Evolutionary conservation across 2,329 filamentous ascomycete genomes (phyloP).

Genomic region (Colletotrichum theobromicola): DNA sequence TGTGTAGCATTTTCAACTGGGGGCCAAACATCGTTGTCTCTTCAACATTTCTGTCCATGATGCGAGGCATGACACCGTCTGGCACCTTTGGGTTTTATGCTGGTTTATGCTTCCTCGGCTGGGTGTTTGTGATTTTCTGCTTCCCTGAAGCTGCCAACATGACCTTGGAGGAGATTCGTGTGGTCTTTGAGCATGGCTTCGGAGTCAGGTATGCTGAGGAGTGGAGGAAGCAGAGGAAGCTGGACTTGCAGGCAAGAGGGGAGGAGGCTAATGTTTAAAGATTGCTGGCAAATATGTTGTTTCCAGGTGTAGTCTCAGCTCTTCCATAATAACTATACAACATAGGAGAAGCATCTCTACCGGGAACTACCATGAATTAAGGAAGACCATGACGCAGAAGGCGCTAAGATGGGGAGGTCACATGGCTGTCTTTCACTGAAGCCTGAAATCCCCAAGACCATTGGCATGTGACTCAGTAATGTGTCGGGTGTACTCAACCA

Average conservation of each 20-base stretch:
- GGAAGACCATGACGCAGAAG: background rate
- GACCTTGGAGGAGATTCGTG: constrained; percentile 58
- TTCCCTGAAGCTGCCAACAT: constrained; percentile 61
- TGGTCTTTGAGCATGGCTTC: constrained; percentile 54
- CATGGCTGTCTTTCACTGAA: background rate
- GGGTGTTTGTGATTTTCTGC: constrained; percentile 51
- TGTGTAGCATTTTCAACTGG: constrained; percentile 42
- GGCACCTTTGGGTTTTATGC: constrained; percentile 60
- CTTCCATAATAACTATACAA: background rate
- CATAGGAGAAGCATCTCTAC: background rate
- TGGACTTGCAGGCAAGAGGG: background rate
- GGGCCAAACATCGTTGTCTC: constrained; percentile 54
- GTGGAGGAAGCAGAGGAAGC: constrained; percentile 39
- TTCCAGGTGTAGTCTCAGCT: background rate
- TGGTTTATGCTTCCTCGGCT: constrained; percentile 52
- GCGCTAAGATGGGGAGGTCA: fast-evolving
- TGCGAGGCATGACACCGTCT: constrained; percentile 52
- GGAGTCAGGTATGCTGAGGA: constrained; percentile 45
- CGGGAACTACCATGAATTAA: background rate
- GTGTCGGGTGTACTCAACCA: background rate
- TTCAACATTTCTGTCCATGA: constrained; percentile 53
- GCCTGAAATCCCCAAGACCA: background rate
- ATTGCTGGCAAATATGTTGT: background rate
- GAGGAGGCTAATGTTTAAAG: background rate
- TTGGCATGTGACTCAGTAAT: background rate